Base-by-base conservation (phyloP, 192 early-diverging fungal genomes). In the Linnemannia exigua region DNA sequence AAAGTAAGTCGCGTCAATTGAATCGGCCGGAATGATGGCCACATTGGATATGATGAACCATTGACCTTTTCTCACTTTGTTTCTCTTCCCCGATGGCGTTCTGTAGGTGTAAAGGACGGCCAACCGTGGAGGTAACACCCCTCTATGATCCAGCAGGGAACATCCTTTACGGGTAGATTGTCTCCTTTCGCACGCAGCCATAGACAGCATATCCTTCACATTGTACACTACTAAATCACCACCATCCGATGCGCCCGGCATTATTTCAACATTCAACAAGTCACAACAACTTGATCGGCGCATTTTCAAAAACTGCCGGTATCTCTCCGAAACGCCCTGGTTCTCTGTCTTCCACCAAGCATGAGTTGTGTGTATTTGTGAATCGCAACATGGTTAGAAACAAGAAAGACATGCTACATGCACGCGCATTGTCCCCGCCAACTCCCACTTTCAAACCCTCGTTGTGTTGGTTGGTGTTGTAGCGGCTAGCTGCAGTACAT, bases 101-200 rank as follows among this genome's bases (percentile, higher is more conserved):
- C n/a, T 22, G 3, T 72, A 85, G 77, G 25, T 85, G 77, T 47
- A 78, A 79, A 79, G 82, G 82, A 22, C 37, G 72, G 68, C 82
- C 82, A 12, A 84, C 82, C 12, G 77, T 84, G 15, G 82, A 84
- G 41, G 82, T 84, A 5, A 84, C 82, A 28, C 82, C 82, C 2
- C 67, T 84, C 2, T 84, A 84, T 35, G 82, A 84, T 41, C 82
- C 82, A 17, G 33, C 75, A 6, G 82, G 82, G 28, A 84, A 84
- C 46, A 51, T 84, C 31, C 33, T 84, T 6, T 78, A 79, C 19
- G 46, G 58, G 31, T 63, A 31, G 28, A 8, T 9, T n/a, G 3
- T 63, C 41, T 6, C 9, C 41, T 44, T 44, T 44, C 41, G 9
- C 41, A n/a, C n/a, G n/a, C n/a, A n/a, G n/a, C n/a, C n/a, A n/a